Evolutionary conservation across 225 moss, liverwort and hornwort species (phyloP).

Genomic region (Bryoerythrophyllum caledonicum): DNA sequence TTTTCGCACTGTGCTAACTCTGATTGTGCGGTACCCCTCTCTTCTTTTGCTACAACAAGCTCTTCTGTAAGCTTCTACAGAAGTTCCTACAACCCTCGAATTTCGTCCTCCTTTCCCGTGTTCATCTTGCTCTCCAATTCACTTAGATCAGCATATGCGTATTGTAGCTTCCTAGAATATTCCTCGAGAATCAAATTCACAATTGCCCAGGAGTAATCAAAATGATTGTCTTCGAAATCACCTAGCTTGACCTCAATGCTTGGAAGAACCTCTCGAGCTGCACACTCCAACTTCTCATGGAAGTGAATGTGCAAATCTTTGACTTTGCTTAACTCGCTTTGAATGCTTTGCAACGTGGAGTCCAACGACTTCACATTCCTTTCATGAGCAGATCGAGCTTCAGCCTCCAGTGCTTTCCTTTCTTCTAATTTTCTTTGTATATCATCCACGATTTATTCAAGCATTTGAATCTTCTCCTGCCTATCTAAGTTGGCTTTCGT

Average conservation of each 20-base stretch:
- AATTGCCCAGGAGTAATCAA: slow-evolving; percentile 44
- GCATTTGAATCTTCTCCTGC: slow-evolving; percentile 35
- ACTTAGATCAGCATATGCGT: slow-evolving; percentile 26
- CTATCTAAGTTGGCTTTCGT: slow-evolving; percentile 25
- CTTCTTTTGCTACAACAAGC: slow-evolving; percentile 36
- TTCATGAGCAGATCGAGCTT: slow-evolving; percentile 34
- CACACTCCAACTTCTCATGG: slow-evolving; percentile 52
- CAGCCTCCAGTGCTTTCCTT: slow-evolving; percentile 23
- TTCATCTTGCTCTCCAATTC: slow-evolving; percentile 24
- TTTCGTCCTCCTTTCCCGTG: slow-evolving; percentile 28
- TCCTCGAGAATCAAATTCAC: slow-evolving; percentile 46
- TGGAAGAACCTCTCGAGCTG: slow-evolving; percentile 41
- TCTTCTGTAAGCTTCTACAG: slow-evolving; percentile 29
- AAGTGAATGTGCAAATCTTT: slow-evolving; percentile 27
- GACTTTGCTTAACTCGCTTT: slow-evolving; percentile 28
- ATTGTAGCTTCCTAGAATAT: slow-evolving; percentile 39
- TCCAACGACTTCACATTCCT: slow-evolving; percentile 26
- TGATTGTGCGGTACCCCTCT: slow-evolving; percentile 34
- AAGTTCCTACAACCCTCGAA: slow-evolving; percentile 28
- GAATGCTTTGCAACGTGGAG: slow-evolving; percentile 32
- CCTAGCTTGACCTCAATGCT: slow-evolving; percentile 34
- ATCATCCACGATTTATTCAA: slow-evolving; percentile 36
- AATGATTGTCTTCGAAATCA: slow-evolving; percentile 31
- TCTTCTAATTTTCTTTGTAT: slow-evolving; percentile 34
- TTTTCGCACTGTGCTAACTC: slow-evolving; percentile 42